Evolutionary conservation across 495 filamentous ascomycete genomes (phyloP), one percentile per base, ranked within the genome.

Genomic region (Parathielavia appendiculata): DNA sequence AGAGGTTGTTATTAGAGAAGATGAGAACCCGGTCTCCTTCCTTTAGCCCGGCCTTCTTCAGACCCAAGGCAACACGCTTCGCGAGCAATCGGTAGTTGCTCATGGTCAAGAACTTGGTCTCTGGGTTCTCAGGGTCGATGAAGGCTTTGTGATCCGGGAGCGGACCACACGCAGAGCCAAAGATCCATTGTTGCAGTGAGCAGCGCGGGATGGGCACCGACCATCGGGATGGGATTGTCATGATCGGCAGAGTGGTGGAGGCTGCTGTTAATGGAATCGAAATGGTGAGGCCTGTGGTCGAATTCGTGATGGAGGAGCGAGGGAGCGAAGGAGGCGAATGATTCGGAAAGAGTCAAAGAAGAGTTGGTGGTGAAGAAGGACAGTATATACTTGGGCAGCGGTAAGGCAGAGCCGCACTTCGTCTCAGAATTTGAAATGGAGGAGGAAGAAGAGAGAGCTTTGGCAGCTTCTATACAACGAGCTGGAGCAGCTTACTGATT

Each of bases 11-110:
- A 23, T 79, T 79, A 3, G 86, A 86, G 69, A 84, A 89, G 17
- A 89, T 75, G 17, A 93, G 75, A 5, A 93, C 83, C 8, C 88
- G 81, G 63, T 92, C 90, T 30, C 87, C 88, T 0, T 71, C 66
- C 54, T 85, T 69, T 14, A 92, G 71, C 12, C 90, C 90, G 4
- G 79, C 79, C 48, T 79, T 76, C 34, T 74, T 76, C 36, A 95
- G 74, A 2, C 90, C 90, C 1, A 83, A 70, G 11, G 90, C 90
- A 20, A 95, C 70, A 11, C 88, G 82, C 66, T 90, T 83, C 49
- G 82, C 76, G 77, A 86, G 86, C 57, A 85, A 73, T 44, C 89
- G 86, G 72, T 86, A 88, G 58, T 77, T 60, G 20, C 55, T 55
- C 43, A 70, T 62, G 8, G 69, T 75, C 54, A 80, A 54, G 56